Conservation (phyloP, 805 yeast genomes). For the Maudiozyma pseudohumilis region DNA sequence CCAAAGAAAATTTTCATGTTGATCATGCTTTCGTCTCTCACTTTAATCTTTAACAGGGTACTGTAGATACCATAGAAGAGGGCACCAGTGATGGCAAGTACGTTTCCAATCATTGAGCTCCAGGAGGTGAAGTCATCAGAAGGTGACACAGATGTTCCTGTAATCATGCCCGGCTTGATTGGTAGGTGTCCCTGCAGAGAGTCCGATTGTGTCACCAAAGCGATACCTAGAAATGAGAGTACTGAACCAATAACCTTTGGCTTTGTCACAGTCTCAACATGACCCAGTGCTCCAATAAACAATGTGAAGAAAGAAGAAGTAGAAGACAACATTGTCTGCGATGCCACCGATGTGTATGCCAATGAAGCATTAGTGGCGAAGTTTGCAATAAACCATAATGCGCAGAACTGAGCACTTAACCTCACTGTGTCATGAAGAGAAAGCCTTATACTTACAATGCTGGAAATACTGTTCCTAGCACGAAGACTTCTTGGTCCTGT, state of each 20-base stretch:
- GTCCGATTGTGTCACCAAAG: constrained; percentile 68
- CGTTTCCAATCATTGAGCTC: constrained; percentile 53
- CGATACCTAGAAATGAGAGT: constrained; percentile 67
- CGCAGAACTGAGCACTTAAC: constrained; percentile 71
- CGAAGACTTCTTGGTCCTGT: too few species aligned
- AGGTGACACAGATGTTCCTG: constrained; percentile 5
- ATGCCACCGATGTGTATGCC: constrained; percentile 83
- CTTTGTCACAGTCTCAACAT: constrained; percentile 57
- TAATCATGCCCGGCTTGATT: constrained; percentile 1
- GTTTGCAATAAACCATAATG: constrained; percentile 87
- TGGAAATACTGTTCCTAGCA: not conserved
- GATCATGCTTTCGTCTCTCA: constrained; percentile 62
- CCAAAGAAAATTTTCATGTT: constrained; percentile 89
- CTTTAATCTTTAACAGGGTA: constrained; percentile 64
- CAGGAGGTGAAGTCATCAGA: constrained; percentile 15
- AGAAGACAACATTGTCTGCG: constrained; percentile 86
- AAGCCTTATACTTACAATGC: constrained; percentile 8
- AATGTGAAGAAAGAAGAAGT: constrained; percentile 91
- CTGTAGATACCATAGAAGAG: constrained; percentile 87
- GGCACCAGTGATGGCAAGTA: constrained; percentile 76
- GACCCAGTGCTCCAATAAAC: constrained; percentile 61
- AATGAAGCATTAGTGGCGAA: constrained; percentile 80
- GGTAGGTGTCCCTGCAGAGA: constrained; percentile 22
- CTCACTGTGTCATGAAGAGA: constrained; percentile 53
- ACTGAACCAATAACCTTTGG: constrained; percentile 61